Evolutionary conservation across 192 early-diverging fungal species (phyloP).

Genomic region (Fimicolochytrium jonesii): DNA sequence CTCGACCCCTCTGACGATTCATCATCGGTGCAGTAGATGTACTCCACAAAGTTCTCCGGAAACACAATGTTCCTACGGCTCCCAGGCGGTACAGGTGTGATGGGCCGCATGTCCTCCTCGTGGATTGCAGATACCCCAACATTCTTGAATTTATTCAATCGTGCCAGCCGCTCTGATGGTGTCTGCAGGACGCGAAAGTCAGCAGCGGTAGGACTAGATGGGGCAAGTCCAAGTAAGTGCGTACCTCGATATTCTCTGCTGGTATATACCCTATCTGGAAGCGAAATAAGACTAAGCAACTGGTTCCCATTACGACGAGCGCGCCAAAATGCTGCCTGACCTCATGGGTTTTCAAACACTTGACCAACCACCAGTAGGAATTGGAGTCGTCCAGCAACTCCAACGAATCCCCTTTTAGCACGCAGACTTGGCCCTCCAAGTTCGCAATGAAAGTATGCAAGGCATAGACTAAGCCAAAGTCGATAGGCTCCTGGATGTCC

Average conservation of each 20-base stretch:
- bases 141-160: conserved; percentile 72
- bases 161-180: conserved; percentile 71
- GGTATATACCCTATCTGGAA: conserved; percentile 79
- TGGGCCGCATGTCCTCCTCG: conserved; percentile 32
- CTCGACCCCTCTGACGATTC: conserved; percentile 39
- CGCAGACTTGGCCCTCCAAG: conserved; percentile 79
- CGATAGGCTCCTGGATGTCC: conserved; percentile 47
- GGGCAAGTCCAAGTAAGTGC: neutral
- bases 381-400: conserved; percentile 79
- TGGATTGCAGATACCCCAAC: conserved; percentile 49
- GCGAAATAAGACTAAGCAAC: neutral
- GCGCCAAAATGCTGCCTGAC: too few species aligned
- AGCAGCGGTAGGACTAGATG: neutral
- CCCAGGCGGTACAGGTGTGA: neutral
- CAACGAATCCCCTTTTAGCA: conserved; percentile 72
- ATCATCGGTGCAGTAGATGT: conserved; percentile 39
- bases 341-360: conserved; percentile 61
- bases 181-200: conserved; percentile 44
- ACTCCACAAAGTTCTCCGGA: conserved; percentile 37
- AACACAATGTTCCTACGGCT: conserved; percentile 32
- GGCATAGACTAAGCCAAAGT: conserved; percentile 76
- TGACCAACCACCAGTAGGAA: conserved; percentile 73
- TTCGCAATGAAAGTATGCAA: conserved; percentile 81
- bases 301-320: too few species aligned
- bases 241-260: conserved; percentile 81